Evolutionary conservation across 2,329 filamentous ascomycete genomes (phyloP).

Genomic region (Alternaria consortialis): DNA sequence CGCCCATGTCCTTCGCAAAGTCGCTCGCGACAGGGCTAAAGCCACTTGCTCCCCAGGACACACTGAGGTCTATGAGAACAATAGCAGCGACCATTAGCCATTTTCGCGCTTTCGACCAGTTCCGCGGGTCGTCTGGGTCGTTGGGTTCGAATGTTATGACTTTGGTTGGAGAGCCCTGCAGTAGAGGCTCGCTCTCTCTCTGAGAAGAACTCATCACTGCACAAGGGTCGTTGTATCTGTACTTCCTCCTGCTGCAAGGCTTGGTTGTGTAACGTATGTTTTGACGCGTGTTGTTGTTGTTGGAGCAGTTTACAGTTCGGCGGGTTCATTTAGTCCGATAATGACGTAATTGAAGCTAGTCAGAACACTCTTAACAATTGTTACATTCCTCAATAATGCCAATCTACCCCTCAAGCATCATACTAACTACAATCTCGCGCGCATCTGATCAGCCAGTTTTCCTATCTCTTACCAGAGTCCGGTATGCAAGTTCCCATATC

Average conservation of each 20-base stretch:
- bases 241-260: no score
- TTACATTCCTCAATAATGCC: no score
- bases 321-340: background rate
- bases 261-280: background rate
- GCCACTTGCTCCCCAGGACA: constrained; percentile 58
- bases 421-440: no score
- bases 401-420: no score
- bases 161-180: constrained; percentile 12
- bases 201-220: constrained; percentile 5
- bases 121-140: constrained; percentile 46
- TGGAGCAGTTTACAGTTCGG: background rate
- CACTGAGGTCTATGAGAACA: constrained; percentile 48
- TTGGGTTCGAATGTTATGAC: constrained; percentile 27
- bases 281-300: constrained; percentile 3
- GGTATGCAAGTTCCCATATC: no score
- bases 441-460: no score
- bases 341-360: background rate
- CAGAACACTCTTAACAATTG: no score
- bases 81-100: constrained; percentile 50
- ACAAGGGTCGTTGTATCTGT: background rate
- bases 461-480: no score
- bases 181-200: constrained; percentile 20
- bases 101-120: constrained; percentile 46
- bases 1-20: constrained; percentile 54
- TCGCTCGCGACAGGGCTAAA: constrained; percentile 57